Conservation (phyloP, 192 early-diverging fungal species). For the Umbelopsis isabellina region DNA sequence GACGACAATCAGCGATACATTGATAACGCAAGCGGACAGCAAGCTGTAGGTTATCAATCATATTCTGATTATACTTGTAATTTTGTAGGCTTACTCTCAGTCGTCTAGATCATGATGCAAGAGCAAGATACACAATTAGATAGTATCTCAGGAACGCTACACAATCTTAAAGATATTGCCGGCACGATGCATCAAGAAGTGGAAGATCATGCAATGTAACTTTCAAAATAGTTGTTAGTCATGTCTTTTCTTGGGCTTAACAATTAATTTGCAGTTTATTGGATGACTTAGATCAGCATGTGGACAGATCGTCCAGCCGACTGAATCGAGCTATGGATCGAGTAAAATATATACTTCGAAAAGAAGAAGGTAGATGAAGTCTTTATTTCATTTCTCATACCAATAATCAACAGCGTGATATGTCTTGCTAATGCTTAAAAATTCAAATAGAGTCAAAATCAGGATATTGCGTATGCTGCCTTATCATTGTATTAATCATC, state of each 20-base stretch:
- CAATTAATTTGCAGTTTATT: constrained; percentile 38
- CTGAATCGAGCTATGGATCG: constrained; percentile 53
- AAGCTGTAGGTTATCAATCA: constrained; percentile 31
- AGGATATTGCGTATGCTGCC: constrained; percentile 53
- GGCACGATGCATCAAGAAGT: constrained; percentile 58
- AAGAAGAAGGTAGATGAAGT: constrained; percentile 53
- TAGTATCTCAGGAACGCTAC: constrained; percentile 53
- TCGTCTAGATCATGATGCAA: constrained; percentile 51
- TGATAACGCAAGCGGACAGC: constrained; percentile 36
- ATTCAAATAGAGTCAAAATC: constrained; percentile 51
- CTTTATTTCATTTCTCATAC: background rate
- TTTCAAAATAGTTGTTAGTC: background rate
- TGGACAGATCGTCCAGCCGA: constrained; percentile 48
- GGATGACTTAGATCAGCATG: constrained; percentile 59
- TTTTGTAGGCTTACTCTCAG: background rate
- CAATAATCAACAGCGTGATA: background rate
- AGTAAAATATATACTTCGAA: constrained; percentile 55
- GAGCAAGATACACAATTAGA: constrained; percentile 65
- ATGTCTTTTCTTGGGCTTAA: background rate
- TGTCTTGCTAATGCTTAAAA: background rate
- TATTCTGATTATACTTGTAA: background rate
- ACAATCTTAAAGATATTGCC: constrained; percentile 64
- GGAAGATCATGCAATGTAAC: constrained; percentile 57
- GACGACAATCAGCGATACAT: constrained; percentile 40
- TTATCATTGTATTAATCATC: constrained; percentile 59